These are phyloP conservation scores for Gyromitra esculenta DNA, from an alignment of 2,329 filamentous ascomycete species.

Conservation along the genomic window DNA sequence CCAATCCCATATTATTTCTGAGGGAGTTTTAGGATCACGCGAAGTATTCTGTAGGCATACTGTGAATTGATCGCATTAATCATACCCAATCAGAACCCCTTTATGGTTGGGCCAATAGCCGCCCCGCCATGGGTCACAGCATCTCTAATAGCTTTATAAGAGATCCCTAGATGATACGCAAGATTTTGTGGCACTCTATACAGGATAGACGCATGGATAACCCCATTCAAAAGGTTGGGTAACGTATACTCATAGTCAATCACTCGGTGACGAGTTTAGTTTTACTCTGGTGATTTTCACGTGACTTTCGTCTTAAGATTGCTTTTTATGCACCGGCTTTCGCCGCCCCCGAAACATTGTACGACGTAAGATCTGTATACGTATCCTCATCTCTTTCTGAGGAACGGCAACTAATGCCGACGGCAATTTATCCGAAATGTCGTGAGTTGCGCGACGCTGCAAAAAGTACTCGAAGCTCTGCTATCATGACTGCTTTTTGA, in stretches of 20 bases:
- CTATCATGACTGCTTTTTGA: slow-evolving; percentile 5
- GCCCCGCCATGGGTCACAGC: background rate
- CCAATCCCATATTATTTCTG: background rate
- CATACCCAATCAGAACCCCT: background rate
- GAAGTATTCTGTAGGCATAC: background rate
- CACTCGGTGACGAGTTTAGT: slow-evolving; percentile 5
- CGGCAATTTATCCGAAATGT: background rate
- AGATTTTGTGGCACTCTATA: background rate
- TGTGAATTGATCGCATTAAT: background rate
- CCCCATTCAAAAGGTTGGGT: background rate
- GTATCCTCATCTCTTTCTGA: slow-evolving; percentile 14
- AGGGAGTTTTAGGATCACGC: background rate
- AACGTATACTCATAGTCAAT: slow-evolving; percentile 5
- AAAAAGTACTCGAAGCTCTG: background rate
- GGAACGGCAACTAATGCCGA: slow-evolving; percentile 11
- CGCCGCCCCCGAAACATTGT: slow-evolving; percentile 5
- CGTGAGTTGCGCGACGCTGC: slow-evolving; percentile 1
- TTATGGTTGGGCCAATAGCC: background rate
- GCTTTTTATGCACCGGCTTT: slow-evolving; percentile 17
- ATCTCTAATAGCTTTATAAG: background rate
- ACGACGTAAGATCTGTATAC: slow-evolving; percentile 13
- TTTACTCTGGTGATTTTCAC: background rate
- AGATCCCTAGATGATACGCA: background rate
- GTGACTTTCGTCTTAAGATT: slow-evolving; percentile 14
- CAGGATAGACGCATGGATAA: background rate